These are phyloP conservation scores for Metschnikowia cerradonensis DNA, from an alignment of 805 yeast genomes.

Conservation along the genomic window DNA sequence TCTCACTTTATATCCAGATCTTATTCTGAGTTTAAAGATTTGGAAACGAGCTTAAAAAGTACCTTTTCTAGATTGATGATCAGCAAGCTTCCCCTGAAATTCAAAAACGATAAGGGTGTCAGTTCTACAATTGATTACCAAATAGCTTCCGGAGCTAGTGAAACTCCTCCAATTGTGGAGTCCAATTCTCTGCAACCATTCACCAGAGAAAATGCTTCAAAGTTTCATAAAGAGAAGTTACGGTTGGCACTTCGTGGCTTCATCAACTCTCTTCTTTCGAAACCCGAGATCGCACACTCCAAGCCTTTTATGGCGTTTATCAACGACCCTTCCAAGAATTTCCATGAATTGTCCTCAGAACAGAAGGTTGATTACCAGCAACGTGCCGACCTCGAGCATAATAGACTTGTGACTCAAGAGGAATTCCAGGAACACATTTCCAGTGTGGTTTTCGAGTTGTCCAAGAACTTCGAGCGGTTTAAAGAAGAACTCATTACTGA, in stretches of 20 bases:
- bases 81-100: slow-evolving; percentile 56
- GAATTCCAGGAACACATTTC: slow-evolving; percentile 71
- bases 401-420: slow-evolving; percentile 56
- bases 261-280: slow-evolving; percentile 48
- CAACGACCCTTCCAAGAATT: slow-evolving; percentile 18
- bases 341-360: slow-evolving; percentile 31
- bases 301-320: slow-evolving; percentile 32
- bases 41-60: slow-evolving; percentile 50
- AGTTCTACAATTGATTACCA: not conserved
- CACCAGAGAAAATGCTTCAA: not conserved
- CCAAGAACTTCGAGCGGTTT: slow-evolving; percentile 55
- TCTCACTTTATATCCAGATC: slow-evolving; percentile 53
- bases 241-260: slow-evolving; percentile 77
- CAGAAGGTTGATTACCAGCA: slow-evolving; percentile 55
- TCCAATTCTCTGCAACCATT: not conserved
- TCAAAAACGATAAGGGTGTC: slow-evolving; percentile 34
- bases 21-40: slow-evolving; percentile 62
- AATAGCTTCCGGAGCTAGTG: not conserved
- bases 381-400: slow-evolving; percentile 57
- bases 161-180: not conserved
- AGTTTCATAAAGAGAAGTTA: slow-evolving; percentile 67
- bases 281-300: slow-evolving; percentile 54
- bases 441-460: slow-evolving; percentile 50
- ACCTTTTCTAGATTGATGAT: slow-evolving; percentile 64
- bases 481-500: slow-evolving; percentile 49